Evolutionary conservation across 257 asterid species (phyloP).

Genomic region (Penstemon barbatus): DNA sequence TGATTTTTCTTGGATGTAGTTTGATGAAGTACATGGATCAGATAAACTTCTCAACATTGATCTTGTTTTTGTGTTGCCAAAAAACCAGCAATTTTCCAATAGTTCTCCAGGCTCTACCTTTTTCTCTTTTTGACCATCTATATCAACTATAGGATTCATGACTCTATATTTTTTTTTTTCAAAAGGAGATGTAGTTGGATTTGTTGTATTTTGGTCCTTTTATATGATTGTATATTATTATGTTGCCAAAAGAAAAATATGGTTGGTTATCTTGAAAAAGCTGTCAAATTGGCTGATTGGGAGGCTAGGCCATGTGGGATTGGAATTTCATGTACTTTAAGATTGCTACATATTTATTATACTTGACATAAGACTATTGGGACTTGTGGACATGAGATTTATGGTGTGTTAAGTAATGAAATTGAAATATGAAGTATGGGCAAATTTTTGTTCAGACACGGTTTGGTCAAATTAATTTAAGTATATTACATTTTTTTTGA

Average conservation of each 20-base stretch:
- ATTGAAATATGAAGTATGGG: too few species aligned
- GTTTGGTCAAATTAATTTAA: too few species aligned
- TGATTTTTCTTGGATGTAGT: conserved; percentile 24
- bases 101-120: conserved; percentile 17
- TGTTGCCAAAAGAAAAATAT: background rate
- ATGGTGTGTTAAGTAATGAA: background rate
- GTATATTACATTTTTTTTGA: too few species aligned
- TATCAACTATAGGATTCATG: conserved; percentile 8
- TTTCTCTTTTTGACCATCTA: background rate
- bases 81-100: conserved; percentile 16
- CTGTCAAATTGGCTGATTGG: conserved; percentile 20
- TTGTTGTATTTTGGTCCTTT: conserved; percentile 26
- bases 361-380: background rate
- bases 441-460: too few species aligned
- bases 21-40: conserved; percentile 39
- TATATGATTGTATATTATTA: background rate
- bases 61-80: conserved; percentile 16
- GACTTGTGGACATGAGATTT: background rate
- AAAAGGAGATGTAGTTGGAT: conserved; percentile 32
- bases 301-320: conserved; percentile 37
- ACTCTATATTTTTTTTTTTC: conserved; percentile 26
- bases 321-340: conserved; percentile 27
- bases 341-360: conserved; percentile 18
- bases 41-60: conserved; percentile 34
- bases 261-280: conserved; percentile 1